Conservation (phyloP, 208 protist species). For the Trichomonas tenax region DNA sequence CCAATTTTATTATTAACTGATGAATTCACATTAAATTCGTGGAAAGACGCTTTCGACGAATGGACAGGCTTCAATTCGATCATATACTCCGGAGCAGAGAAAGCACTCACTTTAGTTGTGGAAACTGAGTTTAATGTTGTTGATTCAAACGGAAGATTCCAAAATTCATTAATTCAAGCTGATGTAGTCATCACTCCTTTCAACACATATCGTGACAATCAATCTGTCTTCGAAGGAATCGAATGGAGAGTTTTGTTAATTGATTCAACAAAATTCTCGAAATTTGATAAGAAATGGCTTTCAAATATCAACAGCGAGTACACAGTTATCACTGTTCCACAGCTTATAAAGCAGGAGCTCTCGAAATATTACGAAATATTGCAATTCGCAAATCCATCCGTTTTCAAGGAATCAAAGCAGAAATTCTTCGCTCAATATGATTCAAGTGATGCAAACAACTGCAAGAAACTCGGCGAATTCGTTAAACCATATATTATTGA, state of each 20-base stretch:
- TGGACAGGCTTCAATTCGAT: background rate
- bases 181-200: background rate
- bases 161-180: background rate
- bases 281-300: background rate
- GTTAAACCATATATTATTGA: background rate
- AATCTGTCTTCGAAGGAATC: background rate
- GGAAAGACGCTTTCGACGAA: background rate
- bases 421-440: background rate
- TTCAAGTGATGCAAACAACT: background rate
- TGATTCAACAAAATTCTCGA: background rate
- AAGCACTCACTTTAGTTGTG: background rate
- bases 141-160: background rate
- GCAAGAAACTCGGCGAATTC: background rate
- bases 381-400: background rate
- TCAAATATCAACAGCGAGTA: background rate
- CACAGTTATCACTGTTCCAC: background rate
- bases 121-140: background rate
- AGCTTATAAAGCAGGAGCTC: background rate
- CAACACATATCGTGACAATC: background rate
- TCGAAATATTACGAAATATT: background rate
- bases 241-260: background rate
- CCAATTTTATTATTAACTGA: background rate
- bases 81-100: background rate
- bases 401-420: background rate
- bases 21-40: background rate